Evolutionary conservation across 1,139 yeast species (phyloP).

Genomic region (Candida sp.): DNA sequence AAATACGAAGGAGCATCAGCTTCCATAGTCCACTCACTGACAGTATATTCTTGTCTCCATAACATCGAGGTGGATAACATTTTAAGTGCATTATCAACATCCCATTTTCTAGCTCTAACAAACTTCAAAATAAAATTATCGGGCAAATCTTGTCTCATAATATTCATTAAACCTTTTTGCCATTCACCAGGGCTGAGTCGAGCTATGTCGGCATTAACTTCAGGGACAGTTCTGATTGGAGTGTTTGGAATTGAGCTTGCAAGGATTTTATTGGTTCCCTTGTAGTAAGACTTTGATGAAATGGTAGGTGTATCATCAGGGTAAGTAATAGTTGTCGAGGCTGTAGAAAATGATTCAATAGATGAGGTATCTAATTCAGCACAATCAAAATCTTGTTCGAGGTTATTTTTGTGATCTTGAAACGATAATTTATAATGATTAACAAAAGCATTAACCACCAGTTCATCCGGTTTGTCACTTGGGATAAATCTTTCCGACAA

Average conservation of each 20-base stretch:
- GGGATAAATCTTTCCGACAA: slow-evolving; percentile 25
- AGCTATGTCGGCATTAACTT: not conserved
- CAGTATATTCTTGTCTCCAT: slow-evolving; percentile 32
- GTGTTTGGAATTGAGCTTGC: not conserved
- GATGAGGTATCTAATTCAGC: slow-evolving; percentile 9
- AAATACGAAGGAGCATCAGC: slow-evolving; percentile 40
- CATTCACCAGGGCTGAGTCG: slow-evolving; percentile 16
- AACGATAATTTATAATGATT: slow-evolving; percentile 20
- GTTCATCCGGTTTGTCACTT: slow-evolving; percentile 20
- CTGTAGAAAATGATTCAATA: slow-evolving; percentile 36
- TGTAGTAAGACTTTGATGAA: too few species aligned
- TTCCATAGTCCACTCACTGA: slow-evolving; percentile 30
- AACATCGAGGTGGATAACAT: slow-evolving; percentile 35
- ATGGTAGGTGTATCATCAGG: slow-evolving; percentile 12
- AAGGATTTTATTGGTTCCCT: not conserved
- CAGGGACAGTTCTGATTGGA: not conserved
- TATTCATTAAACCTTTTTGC: slow-evolving; percentile 20
- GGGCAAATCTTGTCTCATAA: slow-evolving; percentile 27
- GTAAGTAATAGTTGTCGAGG: slow-evolving; percentile 27
- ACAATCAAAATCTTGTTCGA: not conserved
- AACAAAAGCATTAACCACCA: slow-evolving; percentile 17
- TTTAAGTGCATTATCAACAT: slow-evolving; percentile 24
- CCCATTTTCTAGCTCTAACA: slow-evolving; percentile 42
- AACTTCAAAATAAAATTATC: slow-evolving; percentile 36
- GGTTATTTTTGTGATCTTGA: slow-evolving; percentile 11